Evolutionary conservation across 1,139 yeast genomes (phyloP).

Genomic region (Hemisphaericaspora xylofermentans): DNA sequence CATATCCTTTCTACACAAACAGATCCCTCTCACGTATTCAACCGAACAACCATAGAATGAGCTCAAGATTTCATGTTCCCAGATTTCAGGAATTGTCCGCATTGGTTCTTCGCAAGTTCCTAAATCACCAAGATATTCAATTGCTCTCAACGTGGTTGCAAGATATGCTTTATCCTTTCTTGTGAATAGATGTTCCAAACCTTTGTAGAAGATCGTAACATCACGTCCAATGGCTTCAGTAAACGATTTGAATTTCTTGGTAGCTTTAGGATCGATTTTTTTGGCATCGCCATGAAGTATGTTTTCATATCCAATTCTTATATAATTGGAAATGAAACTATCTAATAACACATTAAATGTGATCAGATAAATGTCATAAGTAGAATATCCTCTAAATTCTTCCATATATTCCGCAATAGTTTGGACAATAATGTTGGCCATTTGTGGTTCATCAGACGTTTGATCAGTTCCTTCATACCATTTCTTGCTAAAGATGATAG

Average conservation of each 20-base stretch:
- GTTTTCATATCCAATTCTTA: conserved; percentile 47
- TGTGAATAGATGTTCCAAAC: conserved; percentile 55
- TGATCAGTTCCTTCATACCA: conserved; percentile 49
- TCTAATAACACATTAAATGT: conserved; percentile 46
- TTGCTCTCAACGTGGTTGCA: conserved; percentile 48
- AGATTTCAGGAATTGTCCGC: conserved; percentile 53
- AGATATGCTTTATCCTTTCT: conserved; percentile 51
- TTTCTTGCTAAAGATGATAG: conserved; percentile 37
- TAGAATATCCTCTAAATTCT: conserved; percentile 55
- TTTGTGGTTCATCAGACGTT: conserved; percentile 34
- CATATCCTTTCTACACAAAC: conserved; percentile 46
- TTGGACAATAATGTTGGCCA: conserved; percentile 56
- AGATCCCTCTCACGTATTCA: conserved; percentile 58
- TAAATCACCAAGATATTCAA: conserved; percentile 73
- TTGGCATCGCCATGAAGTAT: conserved; percentile 48
- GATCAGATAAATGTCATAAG: conserved; percentile 46
- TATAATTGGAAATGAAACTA: conserved; percentile 44
- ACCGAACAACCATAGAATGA: conserved; percentile 68
- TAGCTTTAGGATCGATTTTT: conserved; percentile 60
- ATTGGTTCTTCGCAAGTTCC: conserved; percentile 53
- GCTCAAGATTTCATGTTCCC: conserved; percentile 54
- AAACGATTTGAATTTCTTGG: conserved; percentile 42
- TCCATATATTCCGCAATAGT: conserved; percentile 74
- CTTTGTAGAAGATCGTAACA: conserved; percentile 60
- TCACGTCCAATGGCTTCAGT: conserved; percentile 53